Evolutionary conservation across 495 filamentous ascomycete genomes (phyloP), one percentile per base, ranked within the genome.

Genomic region (Annulohypoxylon maeteangense): DNA sequence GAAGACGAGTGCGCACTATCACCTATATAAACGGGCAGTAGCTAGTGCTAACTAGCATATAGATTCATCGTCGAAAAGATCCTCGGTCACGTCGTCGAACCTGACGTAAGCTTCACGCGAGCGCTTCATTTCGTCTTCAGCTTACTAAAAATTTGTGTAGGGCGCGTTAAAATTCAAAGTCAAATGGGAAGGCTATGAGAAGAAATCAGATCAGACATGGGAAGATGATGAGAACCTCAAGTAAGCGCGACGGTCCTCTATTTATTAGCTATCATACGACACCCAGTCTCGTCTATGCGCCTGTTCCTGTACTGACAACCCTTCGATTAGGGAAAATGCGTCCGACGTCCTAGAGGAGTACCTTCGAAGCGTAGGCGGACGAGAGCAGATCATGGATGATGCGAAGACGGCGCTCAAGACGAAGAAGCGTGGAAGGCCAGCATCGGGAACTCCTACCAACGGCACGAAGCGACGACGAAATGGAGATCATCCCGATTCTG

Each of bases 151-250:
- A 16, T 66, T 56, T 4, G 25, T 62, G 23, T 55, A 85, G 74
- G 82, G 80, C 12, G 58, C 78, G 36, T 62, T 86, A 0, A 80
- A 78, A 31, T 87, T 84, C 63, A 79, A 85, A 32, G 84, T 89
- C 25, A 90, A 90, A 65, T 90, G 88, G 88, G 86, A 88, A 62
- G 87, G 87, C 1, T 89, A 86, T 61, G 86, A 89, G 18, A 85
- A 86, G 48, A 85, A 86, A 63, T 75, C 80, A 0, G 87, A 90
- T 64, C 75, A 81, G 75, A 90, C 87, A 0, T 89, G 87, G 87
- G 88, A 90, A 67, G 83, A 86, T 0, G 86, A 89, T 59, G 85
- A 85, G 34, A 88, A 89, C 60, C 78, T 89, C 62, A 78, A 62
- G 87, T 87, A 77, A 50, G 79, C 74, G 12, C 27, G 38, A 63